phyloP scores from a whole-genome alignment of 2,329 filamentous ascomycete genomes.

The Pyrenophora graminea region DNA sequence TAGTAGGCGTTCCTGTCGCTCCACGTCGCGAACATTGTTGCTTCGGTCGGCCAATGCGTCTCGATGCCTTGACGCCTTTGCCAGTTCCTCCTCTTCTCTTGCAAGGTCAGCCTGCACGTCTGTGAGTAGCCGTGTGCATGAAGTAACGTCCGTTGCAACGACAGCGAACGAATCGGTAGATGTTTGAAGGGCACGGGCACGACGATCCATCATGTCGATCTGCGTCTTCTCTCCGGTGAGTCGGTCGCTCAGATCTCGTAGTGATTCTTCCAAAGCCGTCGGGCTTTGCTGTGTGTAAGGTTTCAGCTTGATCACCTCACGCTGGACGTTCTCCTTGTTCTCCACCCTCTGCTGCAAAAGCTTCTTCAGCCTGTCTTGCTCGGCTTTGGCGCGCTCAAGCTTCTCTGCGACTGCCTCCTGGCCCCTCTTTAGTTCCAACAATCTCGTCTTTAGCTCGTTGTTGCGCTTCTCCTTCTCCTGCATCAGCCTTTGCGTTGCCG shows the following conservation, averaged over 20 bases:
- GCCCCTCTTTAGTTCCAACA: slow-evolving; percentile 78
- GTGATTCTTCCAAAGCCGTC: slow-evolving; percentile 75
- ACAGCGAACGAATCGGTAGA: slow-evolving; percentile 87
- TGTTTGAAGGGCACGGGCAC: slow-evolving; percentile 87
- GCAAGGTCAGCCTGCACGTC: slow-evolving; percentile 82
- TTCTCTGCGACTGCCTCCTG: slow-evolving; percentile 84
- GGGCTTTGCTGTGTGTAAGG: slow-evolving; percentile 93
- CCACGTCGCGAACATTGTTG: slow-evolving; percentile 89
- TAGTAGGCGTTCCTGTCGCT: slow-evolving; percentile 81
- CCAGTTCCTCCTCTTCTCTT: slow-evolving; percentile 89
- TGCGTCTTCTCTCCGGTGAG: slow-evolving; percentile 78
- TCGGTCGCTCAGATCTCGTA: slow-evolving; percentile 80
- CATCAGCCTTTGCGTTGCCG: slow-evolving; percentile 78
- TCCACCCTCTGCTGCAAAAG: slow-evolving; percentile 73
- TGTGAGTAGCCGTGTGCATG: slow-evolving; percentile 85
- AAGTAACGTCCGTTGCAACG: slow-evolving; percentile 81
- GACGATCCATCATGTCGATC: slow-evolving; percentile 84
- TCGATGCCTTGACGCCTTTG: slow-evolving; percentile 76
- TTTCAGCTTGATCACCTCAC: slow-evolving; percentile 85
- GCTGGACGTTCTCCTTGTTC: slow-evolving; percentile 70
- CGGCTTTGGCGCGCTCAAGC: slow-evolving; percentile 79
- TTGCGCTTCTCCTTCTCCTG: slow-evolving; percentile 84
- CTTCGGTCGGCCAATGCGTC: slow-evolving; percentile 86
- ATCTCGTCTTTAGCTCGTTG: slow-evolving; percentile 79
- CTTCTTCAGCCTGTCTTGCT: slow-evolving; percentile 75